phyloP scores from a whole-genome alignment of 257 asterid species.

The Dorcoceras hygrometricum region DNA sequence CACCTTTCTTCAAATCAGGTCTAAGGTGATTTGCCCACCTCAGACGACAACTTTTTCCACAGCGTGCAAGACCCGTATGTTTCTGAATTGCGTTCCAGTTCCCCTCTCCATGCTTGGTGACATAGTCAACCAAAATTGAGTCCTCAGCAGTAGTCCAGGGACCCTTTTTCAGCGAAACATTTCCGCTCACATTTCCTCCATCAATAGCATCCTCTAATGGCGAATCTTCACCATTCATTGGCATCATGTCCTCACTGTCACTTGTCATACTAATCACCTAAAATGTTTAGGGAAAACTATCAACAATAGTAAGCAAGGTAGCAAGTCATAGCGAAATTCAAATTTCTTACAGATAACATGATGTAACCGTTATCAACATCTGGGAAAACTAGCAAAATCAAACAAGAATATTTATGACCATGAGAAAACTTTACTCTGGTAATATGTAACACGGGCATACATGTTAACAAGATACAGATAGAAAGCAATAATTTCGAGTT shows the following conservation, averaged over 20 bases:
- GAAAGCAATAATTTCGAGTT: conserved; percentile 11
- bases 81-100: conserved; percentile 65
- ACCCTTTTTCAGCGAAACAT: conserved; percentile 51
- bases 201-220: conserved; percentile 44
- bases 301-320: conserved; percentile 3
- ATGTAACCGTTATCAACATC: neutral
- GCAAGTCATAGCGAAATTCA: neutral
- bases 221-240: conserved; percentile 30
- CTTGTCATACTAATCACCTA: conserved; percentile 44
- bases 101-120: conserved; percentile 54
- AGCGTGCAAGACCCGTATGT: conserved; percentile 56
- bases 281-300: conserved; percentile 20
- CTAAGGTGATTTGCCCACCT: conserved; percentile 74
- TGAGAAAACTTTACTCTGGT: neutral
- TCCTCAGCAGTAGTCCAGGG: conserved; percentile 66
- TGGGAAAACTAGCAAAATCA: neutral
- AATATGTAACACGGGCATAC: neutral
- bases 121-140: conserved; percentile 50
- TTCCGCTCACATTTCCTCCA: conserved; percentile 38
- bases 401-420: neutral
- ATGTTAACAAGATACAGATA: conserved; percentile 8
- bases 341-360: neutral
- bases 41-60: conserved; percentile 72
- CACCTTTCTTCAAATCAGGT: conserved; percentile 61
- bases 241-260: conserved; percentile 39